Conservation (phyloP, 1,139 yeast genomes). For the Yamadazyma conglobata region DNA sequence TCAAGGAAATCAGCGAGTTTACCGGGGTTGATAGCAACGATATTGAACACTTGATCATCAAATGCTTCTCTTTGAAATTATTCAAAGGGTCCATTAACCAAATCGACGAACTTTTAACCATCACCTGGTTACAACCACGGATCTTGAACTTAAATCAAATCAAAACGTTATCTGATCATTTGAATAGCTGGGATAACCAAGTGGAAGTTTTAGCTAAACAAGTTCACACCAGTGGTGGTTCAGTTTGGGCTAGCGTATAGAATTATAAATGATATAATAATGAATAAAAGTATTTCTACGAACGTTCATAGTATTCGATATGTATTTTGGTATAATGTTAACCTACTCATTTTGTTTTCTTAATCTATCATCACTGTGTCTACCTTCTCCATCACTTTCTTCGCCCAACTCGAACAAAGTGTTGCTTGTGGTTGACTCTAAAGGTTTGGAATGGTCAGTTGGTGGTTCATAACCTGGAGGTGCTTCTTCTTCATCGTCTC, state of each 20-base stretch:
- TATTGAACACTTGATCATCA: slow-evolving; percentile 88
- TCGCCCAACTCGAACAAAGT: slow-evolving; percentile 40
- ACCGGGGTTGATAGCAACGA: slow-evolving; percentile 70
- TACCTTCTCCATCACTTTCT: slow-evolving; percentile 28
- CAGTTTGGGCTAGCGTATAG: slow-evolving; percentile 35
- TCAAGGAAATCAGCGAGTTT: slow-evolving; percentile 64
- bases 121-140: slow-evolving; percentile 95
- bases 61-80: slow-evolving; percentile 79
- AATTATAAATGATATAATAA: no score
- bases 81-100: slow-evolving; percentile 88
- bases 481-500: slow-evolving; percentile 17
- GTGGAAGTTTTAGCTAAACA: slow-evolving; percentile 62
- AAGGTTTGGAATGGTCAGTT: slow-evolving; percentile 10
- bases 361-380: slow-evolving; percentile 30
- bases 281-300: neutral
- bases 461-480: slow-evolving; percentile 24
- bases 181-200: slow-evolving; percentile 72
- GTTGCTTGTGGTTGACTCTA: slow-evolving; percentile 16
- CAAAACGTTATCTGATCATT: slow-evolving; percentile 66
- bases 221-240: slow-evolving; percentile 36
- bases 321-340: neutral
- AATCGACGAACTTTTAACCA: slow-evolving; percentile 69
- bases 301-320: neutral
- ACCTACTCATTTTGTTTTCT: slow-evolving; percentile 12
- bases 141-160: slow-evolving; percentile 82